Evolutionary conservation across 441 rosid genomes (phyloP).

Genomic region (Biscutella auriculata): DNA sequence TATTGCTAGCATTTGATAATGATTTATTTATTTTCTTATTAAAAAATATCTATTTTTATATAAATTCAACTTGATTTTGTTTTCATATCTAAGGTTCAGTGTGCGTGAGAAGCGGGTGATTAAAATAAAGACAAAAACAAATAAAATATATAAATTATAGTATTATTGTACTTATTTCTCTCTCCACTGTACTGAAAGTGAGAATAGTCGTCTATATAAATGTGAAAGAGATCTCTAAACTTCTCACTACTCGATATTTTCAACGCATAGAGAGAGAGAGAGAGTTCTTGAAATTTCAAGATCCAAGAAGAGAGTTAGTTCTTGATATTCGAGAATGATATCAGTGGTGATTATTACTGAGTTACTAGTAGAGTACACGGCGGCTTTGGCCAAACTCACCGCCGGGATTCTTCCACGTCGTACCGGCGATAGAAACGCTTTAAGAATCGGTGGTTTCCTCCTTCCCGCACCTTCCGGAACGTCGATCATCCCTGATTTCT

Average conservation of each 20-base stretch:
- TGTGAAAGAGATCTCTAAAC: not conserved
- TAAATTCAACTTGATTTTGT: not conserved
- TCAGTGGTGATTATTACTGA: conserved; percentile 33
- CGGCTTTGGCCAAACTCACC: conserved; percentile 33
- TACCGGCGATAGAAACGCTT: conserved; percentile 9
- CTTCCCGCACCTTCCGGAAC: conserved; percentile 5
- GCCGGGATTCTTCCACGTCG: conserved; percentile 28
- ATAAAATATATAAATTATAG: not conserved
- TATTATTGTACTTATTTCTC: too few species aligned
- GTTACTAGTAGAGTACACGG: conserved; percentile 36
- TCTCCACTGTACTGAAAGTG: too few species aligned
- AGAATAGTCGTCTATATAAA: conserved; percentile 6
- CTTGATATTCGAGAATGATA: conserved; percentile 33
- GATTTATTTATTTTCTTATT: not conserved
- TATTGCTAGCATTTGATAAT: not conserved
- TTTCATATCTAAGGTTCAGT: not conserved
- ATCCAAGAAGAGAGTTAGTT: not conserved
- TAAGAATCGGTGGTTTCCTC: conserved; percentile 20
- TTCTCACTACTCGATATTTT: conserved; percentile 6
- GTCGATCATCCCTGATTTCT: conserved; percentile 16
- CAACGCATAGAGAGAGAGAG: not conserved
- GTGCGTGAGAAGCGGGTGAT: conserved; percentile 15
- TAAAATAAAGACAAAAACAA: too few species aligned
- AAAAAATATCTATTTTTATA: not conserved
- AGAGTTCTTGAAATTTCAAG: not conserved